These are phyloP conservation scores for Barnettozyma sucrosica DNA, from an alignment of 805 yeast genomes.

Conservation along the genomic window DNA sequence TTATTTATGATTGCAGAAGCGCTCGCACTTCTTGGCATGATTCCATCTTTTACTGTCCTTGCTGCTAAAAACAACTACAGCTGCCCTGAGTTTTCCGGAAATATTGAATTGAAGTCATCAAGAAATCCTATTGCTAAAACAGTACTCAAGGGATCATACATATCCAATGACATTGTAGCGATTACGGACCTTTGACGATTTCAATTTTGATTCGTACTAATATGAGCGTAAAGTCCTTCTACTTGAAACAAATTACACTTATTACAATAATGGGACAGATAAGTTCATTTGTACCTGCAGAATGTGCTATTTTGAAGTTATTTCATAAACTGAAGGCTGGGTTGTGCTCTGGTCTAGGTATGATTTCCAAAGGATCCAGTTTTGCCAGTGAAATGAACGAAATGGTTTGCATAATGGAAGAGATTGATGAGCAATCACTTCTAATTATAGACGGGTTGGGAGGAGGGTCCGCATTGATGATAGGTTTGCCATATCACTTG, in stretches of 20 bases:
- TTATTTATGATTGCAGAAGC: conserved; percentile 41
- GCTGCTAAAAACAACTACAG: conserved; percentile 24
- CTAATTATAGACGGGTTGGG: conserved; percentile 53
- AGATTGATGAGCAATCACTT: conserved; percentile 28
- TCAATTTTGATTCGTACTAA: conserved; percentile 55
- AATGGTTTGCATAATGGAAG: conserved; percentile 38
- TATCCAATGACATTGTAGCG: conserved; percentile 36
- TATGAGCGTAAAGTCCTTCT: conserved; percentile 60
- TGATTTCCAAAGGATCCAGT: conserved; percentile 31
- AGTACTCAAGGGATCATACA: conserved; percentile 21
- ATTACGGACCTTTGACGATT: conserved; percentile 32
- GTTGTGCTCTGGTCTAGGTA: conserved; percentile 29
- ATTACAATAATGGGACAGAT: conserved; percentile 49
- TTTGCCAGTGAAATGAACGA: conserved; percentile 45
- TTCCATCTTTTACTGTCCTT: conserved; percentile 30
- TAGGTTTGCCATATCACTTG: conserved; percentile 46
- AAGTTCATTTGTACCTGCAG: conserved; percentile 48
- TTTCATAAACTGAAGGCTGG: conserved; percentile 35
- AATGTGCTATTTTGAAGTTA: conserved; percentile 36
- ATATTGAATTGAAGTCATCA: conserved; percentile 25
- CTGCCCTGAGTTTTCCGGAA: conserved; percentile 33
- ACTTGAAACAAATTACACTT: conserved; percentile 46
- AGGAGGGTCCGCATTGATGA: conserved; percentile 45
- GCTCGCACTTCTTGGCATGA: conserved; percentile 35
- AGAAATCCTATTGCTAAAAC: conserved; percentile 41